phyloP scores from a whole-genome alignment of 73 alveolate species.

The Halteria grandinella region DNA sequence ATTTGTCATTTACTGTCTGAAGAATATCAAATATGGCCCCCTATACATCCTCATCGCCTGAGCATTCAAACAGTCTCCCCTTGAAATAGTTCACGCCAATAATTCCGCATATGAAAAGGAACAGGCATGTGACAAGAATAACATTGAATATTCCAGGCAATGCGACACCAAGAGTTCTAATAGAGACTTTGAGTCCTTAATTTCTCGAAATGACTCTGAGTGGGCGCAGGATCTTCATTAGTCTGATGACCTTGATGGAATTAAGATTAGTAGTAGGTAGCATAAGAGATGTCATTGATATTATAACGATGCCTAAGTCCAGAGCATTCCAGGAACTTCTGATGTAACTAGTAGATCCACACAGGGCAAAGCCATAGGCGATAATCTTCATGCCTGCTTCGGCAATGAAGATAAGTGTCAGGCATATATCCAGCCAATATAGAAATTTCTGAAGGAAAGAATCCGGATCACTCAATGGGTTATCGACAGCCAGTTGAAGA shows the following conservation, averaged over 20 bases:
- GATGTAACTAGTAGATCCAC: conserved; percentile 52
- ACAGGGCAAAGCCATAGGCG: conserved; percentile 39
- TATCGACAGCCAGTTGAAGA: conserved; percentile 38
- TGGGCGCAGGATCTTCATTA: conserved; percentile 75
- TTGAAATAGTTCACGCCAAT: conserved; percentile 73
- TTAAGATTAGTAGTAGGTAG: no score
- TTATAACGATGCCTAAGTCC: conserved; percentile 58
- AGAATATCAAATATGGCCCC: no score
- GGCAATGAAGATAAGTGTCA: conserved; percentile 48
- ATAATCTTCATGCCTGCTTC: conserved; percentile 60
- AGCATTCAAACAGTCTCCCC: conserved; percentile 58
- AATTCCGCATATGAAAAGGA: conserved; percentile 73
- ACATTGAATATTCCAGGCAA: conserved; percentile 74
- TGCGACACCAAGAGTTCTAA: conserved; percentile 39
- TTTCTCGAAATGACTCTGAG: conserved; percentile 75
- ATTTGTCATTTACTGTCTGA: no score
- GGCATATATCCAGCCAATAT: conserved; percentile 1
- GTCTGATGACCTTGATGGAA: conserved; percentile 65
- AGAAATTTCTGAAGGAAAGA: not conserved
- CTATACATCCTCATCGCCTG: no score
- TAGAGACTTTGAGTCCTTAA: conserved; percentile 67
- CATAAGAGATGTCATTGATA: no score
- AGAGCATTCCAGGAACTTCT: conserved; percentile 60
- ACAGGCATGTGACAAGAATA: conserved; percentile 66
- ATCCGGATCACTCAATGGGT: conserved; percentile 42